phyloP scores from a whole-genome alignment of 495 filamentous ascomycete species.

The Trichoderma gamsii region DNA sequence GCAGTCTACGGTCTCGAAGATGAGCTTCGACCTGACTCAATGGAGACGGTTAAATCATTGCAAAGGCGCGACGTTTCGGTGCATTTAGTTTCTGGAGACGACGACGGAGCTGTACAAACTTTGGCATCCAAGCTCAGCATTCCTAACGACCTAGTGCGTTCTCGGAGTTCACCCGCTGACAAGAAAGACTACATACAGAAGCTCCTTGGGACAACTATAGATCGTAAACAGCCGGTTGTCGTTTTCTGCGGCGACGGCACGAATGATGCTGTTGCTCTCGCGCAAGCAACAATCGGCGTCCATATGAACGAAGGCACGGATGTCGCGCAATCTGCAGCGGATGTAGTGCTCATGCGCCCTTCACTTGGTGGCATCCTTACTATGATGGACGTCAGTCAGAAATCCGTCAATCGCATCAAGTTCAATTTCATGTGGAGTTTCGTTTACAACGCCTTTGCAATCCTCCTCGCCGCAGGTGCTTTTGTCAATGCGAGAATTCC shows the following conservation, averaged over 20 bases:
- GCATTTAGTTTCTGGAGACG: slow-evolving; percentile 67
- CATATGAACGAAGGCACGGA: slow-evolving; percentile 59
- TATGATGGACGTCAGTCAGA: slow-evolving; percentile 53
- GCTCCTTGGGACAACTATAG: slow-evolving; percentile 22
- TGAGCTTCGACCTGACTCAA: slow-evolving; percentile 52
- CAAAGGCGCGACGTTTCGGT: slow-evolving; percentile 50
- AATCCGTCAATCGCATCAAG: slow-evolving; percentile 48
- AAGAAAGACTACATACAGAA: slow-evolving; percentile 57
- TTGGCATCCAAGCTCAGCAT: slow-evolving; percentile 52
- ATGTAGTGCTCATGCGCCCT: slow-evolving; percentile 60
- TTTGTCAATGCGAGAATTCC: slow-evolving; percentile 60
- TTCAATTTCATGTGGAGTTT: slow-evolving; percentile 73
- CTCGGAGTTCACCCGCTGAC: slow-evolving; percentile 52
- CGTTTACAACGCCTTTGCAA: slow-evolving; percentile 67
- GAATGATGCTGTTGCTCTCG: slow-evolving; percentile 71
- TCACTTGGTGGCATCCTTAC: slow-evolving; percentile 51
- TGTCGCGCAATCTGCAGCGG: slow-evolving; percentile 60
- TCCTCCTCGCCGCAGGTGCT: slow-evolving; percentile 64
- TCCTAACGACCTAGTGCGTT: slow-evolving; percentile 36
- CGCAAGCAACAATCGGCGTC: slow-evolving; percentile 66
- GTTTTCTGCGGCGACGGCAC: slow-evolving; percentile 76
- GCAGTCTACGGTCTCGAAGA: slow-evolving; percentile 59
- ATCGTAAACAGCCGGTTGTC: slow-evolving; percentile 34
- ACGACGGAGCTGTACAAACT: slow-evolving; percentile 50
- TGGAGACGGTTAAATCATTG: slow-evolving; percentile 42